These are phyloP conservation scores for Aspergillus proliferans DNA, from an alignment of 2,329 filamentous ascomycete species.

Conservation along the genomic window DNA sequence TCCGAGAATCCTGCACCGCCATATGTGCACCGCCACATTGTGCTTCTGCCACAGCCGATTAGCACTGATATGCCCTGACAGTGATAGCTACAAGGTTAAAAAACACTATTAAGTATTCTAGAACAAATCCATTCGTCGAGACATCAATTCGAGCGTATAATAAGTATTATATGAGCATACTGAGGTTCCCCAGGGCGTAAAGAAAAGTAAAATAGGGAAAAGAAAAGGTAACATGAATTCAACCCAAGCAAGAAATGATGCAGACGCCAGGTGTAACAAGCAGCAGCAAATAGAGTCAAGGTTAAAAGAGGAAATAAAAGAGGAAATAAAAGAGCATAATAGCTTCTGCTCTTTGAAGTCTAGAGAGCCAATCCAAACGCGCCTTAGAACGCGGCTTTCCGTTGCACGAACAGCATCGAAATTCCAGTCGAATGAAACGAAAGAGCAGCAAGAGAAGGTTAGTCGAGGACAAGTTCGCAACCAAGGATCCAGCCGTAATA, in stretches of 20 bases:
- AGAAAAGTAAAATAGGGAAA: slow-evolving; percentile 7
- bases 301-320: slow-evolving; percentile 15
- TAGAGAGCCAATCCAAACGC: slow-evolving; percentile 25
- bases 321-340: slow-evolving; percentile 18
- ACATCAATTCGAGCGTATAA: slow-evolving; percentile 7
- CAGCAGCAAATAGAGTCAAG: slow-evolving; percentile 22
- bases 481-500: neutral
- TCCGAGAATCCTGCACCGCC: slow-evolving; percentile 29
- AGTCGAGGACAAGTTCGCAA: slow-evolving; percentile 1
- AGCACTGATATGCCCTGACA: no score
- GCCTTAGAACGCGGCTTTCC: slow-evolving; percentile 13
- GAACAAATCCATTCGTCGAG: neutral
- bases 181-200: slow-evolving; percentile 15
- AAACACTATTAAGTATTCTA: neutral
- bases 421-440: neutral
- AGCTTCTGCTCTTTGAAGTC: slow-evolving; percentile 22
- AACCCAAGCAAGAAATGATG: slow-evolving; percentile 24
- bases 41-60: neutral
- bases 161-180: slow-evolving; percentile 34
- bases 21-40: slow-evolving; percentile 10
- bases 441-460: neutral
- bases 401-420: slow-evolving; percentile 9
- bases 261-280: slow-evolving; percentile 28
- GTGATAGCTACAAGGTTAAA: neutral
- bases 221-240: slow-evolving; percentile 18